A percentile compares a stretch with the other conserved stretches of the same genome.
Evolutionary conservation across 805 yeast species (phyloP).

Genomic region (Kurtzmaniella cleridarum): DNA sequence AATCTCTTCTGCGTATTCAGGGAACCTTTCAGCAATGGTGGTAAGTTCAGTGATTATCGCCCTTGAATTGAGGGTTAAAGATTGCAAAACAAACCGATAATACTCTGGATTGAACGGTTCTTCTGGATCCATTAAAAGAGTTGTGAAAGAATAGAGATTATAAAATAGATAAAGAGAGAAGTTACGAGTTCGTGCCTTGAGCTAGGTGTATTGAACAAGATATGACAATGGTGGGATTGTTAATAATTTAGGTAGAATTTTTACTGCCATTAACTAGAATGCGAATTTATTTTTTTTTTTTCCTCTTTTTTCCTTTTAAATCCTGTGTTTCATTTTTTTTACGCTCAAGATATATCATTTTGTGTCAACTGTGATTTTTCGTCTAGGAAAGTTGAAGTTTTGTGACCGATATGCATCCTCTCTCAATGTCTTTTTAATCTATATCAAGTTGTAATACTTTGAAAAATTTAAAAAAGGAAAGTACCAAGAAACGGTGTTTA

Average conservation of each 20-base stretch:
- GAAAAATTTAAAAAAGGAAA: no score
- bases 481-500: no score
- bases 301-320: no score
- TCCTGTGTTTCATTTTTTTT: no score
- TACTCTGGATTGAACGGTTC: slow-evolving; percentile 22
- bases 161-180: background rate
- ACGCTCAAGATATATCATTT: no score
- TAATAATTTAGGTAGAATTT: background rate
- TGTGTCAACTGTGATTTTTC: no score
- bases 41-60: slow-evolving; percentile 36
- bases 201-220: background rate
- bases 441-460: no score
- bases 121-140: slow-evolving; percentile 5
- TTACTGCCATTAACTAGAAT: background rate
- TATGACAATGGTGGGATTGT: background rate
- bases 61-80: slow-evolving; percentile 33
- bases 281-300: background rate
- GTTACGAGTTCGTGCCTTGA: background rate
- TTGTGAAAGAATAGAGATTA: no score
- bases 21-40: slow-evolving; percentile 27
- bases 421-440: no score
- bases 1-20: slow-evolving; percentile 28
- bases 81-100: slow-evolving; percentile 25
- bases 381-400: no score
- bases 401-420: no score